These are phyloP conservation scores for Stipa capillata DNA, from an alignment of 176 grass and related monocot genomes.

Conservation along the genomic window DNA sequence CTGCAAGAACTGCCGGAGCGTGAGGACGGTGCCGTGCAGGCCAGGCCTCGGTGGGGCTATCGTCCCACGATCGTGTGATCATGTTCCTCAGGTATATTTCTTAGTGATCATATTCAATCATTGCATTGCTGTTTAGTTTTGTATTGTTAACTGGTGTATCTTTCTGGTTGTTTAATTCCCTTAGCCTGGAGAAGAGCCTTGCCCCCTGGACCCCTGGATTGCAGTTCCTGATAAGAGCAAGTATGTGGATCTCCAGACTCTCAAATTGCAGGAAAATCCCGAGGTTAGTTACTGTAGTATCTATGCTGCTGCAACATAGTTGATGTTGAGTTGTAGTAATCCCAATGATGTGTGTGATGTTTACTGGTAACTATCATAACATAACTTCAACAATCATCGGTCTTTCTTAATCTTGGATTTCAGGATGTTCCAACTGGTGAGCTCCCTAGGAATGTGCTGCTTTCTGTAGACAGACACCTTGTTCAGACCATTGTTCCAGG, in stretches of 20 bases:
- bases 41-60: conserved; percentile 90
- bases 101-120: background rate
- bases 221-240: conserved; percentile 96
- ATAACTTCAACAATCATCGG: background rate
- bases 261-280: conserved; percentile 97
- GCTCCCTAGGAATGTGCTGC: conserved; percentile 85
- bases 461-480: conserved; percentile 83
- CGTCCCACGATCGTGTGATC: conserved; percentile 80
- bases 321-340: background rate
- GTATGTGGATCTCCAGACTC: conserved; percentile 92
- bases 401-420: background rate
- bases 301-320: background rate
- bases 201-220: conserved; percentile 93
- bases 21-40: conserved; percentile 69
- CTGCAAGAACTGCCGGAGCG: conserved; percentile 88
- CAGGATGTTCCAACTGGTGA: conserved; percentile 99
- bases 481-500: conserved; percentile 98
- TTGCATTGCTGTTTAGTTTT: background rate
- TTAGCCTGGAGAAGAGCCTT: conserved; percentile 89
- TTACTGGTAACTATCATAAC: background rate
- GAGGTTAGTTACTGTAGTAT: conserved; percentile 46
- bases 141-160: background rate
- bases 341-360: background rate
- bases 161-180: background rate
- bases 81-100: conserved; percentile 56